These are phyloP conservation scores for Penicillium hordei DNA, from an alignment of 2,329 filamentous ascomycete species.

Conservation along the genomic window DNA sequence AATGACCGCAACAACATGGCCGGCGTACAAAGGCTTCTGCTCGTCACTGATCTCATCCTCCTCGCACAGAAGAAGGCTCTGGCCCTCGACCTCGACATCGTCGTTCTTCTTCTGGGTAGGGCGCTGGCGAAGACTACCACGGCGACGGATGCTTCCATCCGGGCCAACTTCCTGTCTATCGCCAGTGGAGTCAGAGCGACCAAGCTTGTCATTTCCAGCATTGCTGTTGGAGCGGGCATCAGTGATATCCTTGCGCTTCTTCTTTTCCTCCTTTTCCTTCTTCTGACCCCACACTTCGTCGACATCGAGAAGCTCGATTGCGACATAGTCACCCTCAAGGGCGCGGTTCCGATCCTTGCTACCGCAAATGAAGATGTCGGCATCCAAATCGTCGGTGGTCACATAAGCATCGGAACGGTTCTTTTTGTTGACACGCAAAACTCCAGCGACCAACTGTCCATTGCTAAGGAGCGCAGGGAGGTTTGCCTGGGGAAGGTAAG, in stretches of 20 bases:
- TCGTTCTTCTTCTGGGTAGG: conserved; percentile 99
- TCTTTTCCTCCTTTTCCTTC: conserved; percentile 99
- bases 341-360: conserved; percentile 98
- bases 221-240: conserved; percentile 79
- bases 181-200: conserved; percentile 59
- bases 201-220: conserved; percentile 65
- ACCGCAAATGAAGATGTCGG: conserved; percentile 98
- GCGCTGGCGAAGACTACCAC: conserved; percentile 91
- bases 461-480: conserved; percentile 86
- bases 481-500: conserved; percentile 92
- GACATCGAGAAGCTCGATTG: conserved; percentile 92
- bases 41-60: conserved; percentile 99
- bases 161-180: conserved; percentile 61
- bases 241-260: conserved; percentile 98
- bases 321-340: conserved; percentile 91
- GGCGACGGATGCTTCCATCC: conserved; percentile 85
- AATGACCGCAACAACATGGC: conserved; percentile 94
- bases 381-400: conserved; percentile 88
- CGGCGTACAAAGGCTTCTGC: conserved; percentile 94
- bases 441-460: conserved; percentile 92
- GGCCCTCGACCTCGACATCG: conserved; percentile 96
- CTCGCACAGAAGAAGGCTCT: conserved; percentile 93
- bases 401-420: conserved; percentile 98
- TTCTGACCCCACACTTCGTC: conserved; percentile 99
- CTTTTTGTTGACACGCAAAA: conserved; percentile 98